A percentile compares a stretch with the other conserved stretches of the same genome.
Evolutionary conservation across 2,329 filamentous ascomycete genomes (phyloP).

Genomic region (Podosphaera aphanis): DNA sequence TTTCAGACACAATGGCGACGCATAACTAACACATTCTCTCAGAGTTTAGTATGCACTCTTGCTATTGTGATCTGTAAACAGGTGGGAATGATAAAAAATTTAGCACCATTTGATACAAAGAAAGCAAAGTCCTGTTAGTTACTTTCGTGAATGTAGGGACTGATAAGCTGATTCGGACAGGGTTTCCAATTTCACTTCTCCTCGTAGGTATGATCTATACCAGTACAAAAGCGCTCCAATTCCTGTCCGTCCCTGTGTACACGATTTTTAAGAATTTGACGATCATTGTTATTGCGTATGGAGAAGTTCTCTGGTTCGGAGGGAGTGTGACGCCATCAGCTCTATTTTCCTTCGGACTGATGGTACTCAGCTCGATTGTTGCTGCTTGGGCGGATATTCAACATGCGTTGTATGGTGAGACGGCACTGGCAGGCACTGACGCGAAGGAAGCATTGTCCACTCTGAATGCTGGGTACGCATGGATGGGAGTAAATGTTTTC

Average conservation of each 20-base stretch:
- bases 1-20: too few species aligned
- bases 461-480: constrained; percentile 81
- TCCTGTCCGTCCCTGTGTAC: constrained; percentile 91
- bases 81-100: constrained; percentile 57
- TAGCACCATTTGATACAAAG: constrained; percentile 59
- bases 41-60: constrained; percentile 50
- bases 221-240: constrained; percentile 83
- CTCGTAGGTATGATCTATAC: constrained; percentile 99
- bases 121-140: constrained; percentile 76
- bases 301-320: constrained; percentile 95
- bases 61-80: constrained; percentile 70
- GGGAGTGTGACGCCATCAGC: constrained; percentile 72
- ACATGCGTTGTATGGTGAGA: constrained; percentile 40
- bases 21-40: too few species aligned
- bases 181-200: constrained; percentile 89
- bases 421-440: constrained; percentile 20
- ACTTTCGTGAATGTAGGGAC: not conserved
- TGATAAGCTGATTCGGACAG: constrained; percentile 21
- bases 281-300: constrained; percentile 95
- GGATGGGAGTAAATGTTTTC: constrained; percentile 95
- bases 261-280: constrained; percentile 99
- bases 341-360: constrained; percentile 81
- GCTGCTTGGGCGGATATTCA: constrained; percentile 96
- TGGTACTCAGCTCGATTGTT: constrained; percentile 85
- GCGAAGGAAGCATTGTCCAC: constrained; percentile 61